Conservation (phyloP, 2,329 filamentous ascomycete species). For the Pezizomycotina sp. region DNA sequence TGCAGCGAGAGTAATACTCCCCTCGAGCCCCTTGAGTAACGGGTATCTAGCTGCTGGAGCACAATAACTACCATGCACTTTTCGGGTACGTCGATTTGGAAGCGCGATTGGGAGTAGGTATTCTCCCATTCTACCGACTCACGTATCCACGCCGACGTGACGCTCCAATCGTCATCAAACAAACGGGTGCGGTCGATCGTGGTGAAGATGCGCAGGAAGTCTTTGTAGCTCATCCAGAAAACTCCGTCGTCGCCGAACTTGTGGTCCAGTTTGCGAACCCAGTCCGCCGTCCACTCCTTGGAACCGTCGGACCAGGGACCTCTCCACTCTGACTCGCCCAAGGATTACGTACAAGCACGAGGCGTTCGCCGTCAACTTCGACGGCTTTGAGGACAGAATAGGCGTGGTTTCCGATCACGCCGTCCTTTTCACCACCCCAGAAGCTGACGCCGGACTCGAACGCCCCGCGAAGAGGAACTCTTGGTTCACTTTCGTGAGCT, state of each 20-base stretch:
- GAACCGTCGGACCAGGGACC: slow-evolving; percentile 70
- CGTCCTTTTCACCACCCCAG: slow-evolving; percentile 29
- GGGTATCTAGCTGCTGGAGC: slow-evolving; percentile 44
- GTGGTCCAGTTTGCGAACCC: slow-evolving; percentile 55
- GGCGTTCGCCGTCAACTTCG: slow-evolving; percentile 32
- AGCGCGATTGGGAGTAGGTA: slow-evolving; percentile 44
- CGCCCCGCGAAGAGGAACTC: slow-evolving; percentile 49
- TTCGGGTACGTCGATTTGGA: slow-evolving; percentile 40
- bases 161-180: slow-evolving; percentile 43
- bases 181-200: slow-evolving; percentile 46
- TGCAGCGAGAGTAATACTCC: slow-evolving; percentile 40
- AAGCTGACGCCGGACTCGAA: slow-evolving; percentile 10
- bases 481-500: slow-evolving; percentile 63
- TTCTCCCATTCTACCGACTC: slow-evolving; percentile 46
- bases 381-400: slow-evolving; percentile 44
- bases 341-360: slow-evolving; percentile 47
- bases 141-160: slow-evolving; percentile 44
- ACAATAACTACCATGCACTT: slow-evolving; percentile 43
- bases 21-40: slow-evolving; percentile 45
- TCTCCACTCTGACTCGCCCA: slow-evolving; percentile 67
- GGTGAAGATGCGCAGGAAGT: slow-evolving; percentile 46
- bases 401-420: slow-evolving; percentile 43
- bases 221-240: slow-evolving; percentile 32
- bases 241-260: slow-evolving; percentile 60
- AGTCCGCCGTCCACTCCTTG: slow-evolving; percentile 68